Percentiles rank a stretch among this genome's conserved stretches.
Evolutionary conservation across 140 eudicot species (phyloP).

Genomic region (Flaveria floridana): DNA sequence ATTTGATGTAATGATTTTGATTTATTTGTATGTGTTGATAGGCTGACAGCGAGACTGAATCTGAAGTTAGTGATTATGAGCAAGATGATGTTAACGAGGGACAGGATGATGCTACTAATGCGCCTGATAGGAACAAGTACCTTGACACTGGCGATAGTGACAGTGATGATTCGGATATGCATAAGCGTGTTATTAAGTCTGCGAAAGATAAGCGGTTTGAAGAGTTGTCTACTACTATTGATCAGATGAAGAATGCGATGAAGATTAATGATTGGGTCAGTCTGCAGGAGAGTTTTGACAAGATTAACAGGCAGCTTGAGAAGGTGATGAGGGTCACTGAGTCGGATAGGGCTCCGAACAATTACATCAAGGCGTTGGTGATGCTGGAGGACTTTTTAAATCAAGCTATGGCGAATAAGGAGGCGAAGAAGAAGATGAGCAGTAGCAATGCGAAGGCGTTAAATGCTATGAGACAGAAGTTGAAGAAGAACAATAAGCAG

Average conservation of each 20-base stretch:
- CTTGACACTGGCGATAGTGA: conserved; percentile 49
- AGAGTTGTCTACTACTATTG: conserved; percentile 78
- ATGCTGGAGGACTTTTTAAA: conserved; percentile 79
- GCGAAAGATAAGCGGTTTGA: conserved; percentile 86
- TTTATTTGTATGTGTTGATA: background rate
- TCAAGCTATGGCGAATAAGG: conserved; percentile 84
- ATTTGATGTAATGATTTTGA: background rate
- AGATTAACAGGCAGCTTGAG: conserved; percentile 83
- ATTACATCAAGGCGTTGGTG: conserved; percentile 77
- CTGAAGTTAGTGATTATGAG: conserved; percentile 67
- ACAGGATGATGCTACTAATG: conserved; percentile 36
- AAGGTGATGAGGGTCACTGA: conserved; percentile 85
- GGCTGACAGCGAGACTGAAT: conserved; percentile 77
- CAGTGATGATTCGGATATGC: conserved; percentile 64
- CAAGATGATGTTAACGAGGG: conserved; percentile 42
- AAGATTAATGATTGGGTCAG: conserved; percentile 97
- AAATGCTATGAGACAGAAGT: conserved; percentile 86
- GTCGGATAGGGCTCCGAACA: conserved; percentile 61
- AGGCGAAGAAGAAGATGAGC: conserved; percentile 91
- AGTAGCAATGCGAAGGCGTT: conserved; percentile 90
- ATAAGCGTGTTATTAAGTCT: conserved; percentile 65
- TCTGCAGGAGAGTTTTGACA: conserved; percentile 83
- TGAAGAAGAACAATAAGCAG: conserved; percentile 83
- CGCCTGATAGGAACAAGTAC: conserved; percentile 39
- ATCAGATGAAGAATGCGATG: conserved; percentile 95